Percentiles rank a stretch among this genome's conserved stretches.
These are phyloP conservation scores for Neurospora crassa DNA, from an alignment of 2,329 filamentous ascomycete species.

Conservation along the genomic window DNA sequence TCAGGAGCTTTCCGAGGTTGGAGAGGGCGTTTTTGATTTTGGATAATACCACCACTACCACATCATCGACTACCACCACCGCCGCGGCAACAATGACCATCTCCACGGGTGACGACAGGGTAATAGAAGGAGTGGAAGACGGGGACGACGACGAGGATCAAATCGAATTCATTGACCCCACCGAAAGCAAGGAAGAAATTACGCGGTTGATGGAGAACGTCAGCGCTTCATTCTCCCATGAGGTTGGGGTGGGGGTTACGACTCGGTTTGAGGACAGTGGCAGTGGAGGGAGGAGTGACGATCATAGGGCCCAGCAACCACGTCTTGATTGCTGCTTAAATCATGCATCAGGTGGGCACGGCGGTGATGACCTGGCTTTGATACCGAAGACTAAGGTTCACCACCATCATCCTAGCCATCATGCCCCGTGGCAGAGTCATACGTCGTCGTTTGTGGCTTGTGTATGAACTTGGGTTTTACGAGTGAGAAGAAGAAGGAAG, in stretches of 20 bases:
- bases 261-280: conserved; percentile 1
- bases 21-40: conserved; percentile 30
- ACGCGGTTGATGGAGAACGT: conserved; percentile 16
- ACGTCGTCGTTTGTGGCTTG: neutral
- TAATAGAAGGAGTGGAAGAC: conserved; percentile 15
- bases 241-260: conserved; percentile 6
- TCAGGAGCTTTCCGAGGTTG: conserved; percentile 31
- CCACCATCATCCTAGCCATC: neutral
- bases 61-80: neutral
- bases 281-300: neutral
- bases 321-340: neutral
- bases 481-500: neutral
- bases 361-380: conserved; percentile 3
- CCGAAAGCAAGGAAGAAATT: conserved; percentile 12
- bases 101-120: too few species aligned
- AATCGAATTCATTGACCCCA: conserved; percentile 23
- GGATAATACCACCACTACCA: neutral
- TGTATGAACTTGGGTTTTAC: neutral
- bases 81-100: too few species aligned
- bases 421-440: neutral
- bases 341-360: neutral
- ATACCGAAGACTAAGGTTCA: conserved; percentile 10
- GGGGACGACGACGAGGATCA: conserved; percentile 14
- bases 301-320: neutral
- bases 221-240: conserved; percentile 14